A percentile compares a stretch with the other conserved stretches of the same genome.
Conservation (phyloP, 306 rosid species). For the Biancaea sappan region DNA sequence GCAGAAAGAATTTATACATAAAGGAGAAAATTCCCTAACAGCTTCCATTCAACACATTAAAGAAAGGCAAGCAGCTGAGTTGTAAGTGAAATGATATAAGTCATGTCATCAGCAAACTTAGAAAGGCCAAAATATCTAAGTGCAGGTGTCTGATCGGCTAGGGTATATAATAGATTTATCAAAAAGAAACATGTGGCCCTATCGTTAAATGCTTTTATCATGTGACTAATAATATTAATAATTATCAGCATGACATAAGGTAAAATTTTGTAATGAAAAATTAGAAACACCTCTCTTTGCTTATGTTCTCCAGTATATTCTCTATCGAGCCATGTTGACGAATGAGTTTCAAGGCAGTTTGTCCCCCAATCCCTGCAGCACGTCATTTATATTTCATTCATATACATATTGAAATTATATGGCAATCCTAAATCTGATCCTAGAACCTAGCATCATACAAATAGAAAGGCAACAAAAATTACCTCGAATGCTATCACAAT, state of each 20-base stretch:
- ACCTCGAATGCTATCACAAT: conserved; percentile 95
- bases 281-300: conserved; percentile 75
- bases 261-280: not conserved
- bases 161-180: conserved; percentile 17
- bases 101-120: conserved; percentile 19
- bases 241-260: not conserved
- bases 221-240: not conserved
- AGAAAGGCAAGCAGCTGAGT: not conserved
- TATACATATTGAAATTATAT: conserved; percentile 24
- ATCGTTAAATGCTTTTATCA: conserved; percentile 9
- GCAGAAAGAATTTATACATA: not conserved
- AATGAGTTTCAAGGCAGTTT: conserved; percentile 89
- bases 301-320: conserved; percentile 77
- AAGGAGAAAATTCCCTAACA: conserved; percentile 10
- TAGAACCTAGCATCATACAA: conserved; percentile 12
- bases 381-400: conserved; percentile 5
- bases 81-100: not conserved
- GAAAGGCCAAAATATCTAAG: conserved; percentile 20
- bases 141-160: conserved; percentile 7
- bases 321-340: conserved; percentile 96
- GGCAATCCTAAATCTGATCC: conserved; percentile 1
- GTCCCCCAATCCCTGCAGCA: conserved; percentile 92
- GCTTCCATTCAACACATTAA: no score
- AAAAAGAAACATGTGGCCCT: conserved; percentile 23
- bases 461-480: conserved; percentile 25